Percentiles rank a stretch among this genome's conserved stretches.
These are phyloP conservation scores for Amaranthus cruentus DNA, from an alignment of 148 eudicot genomes.

Conservation along the genomic window DNA sequence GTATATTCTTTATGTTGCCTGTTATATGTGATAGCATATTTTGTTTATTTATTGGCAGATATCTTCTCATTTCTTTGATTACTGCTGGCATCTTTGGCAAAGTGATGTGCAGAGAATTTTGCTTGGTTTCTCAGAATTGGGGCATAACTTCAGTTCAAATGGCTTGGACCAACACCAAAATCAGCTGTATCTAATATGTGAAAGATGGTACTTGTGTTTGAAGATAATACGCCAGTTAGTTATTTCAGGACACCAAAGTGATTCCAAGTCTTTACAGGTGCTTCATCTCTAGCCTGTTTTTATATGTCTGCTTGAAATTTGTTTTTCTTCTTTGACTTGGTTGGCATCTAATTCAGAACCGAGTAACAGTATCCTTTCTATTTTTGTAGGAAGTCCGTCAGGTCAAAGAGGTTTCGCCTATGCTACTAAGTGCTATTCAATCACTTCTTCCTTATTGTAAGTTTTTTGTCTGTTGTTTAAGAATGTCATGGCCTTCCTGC, in stretches of 20 bases:
- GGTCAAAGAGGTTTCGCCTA: conserved; percentile 82
- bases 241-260: conserved; percentile 78
- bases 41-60: conserved; percentile 60
- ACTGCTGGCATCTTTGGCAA: conserved; percentile 98
- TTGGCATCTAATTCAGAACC: conserved; percentile 8
- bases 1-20: background rate
- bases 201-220: conserved; percentile 92
- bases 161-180: conserved; percentile 42
- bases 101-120: conserved; percentile 70
- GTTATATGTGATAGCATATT: conserved; percentile 19
- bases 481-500: conserved; percentile 2
- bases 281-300: background rate
- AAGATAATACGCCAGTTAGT: conserved; percentile 82
- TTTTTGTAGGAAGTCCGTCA: conserved; percentile 78
- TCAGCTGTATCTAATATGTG: conserved; percentile 75
- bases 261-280: conserved; percentile 85
- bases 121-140: conserved; percentile 61
- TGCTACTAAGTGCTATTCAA: conserved; percentile 72
- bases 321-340: conserved; percentile 13
- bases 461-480: conserved; percentile 24
- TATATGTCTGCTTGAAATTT: background rate
- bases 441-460: conserved; percentile 80
- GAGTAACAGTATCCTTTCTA: conserved; percentile 2
- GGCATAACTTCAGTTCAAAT: conserved; percentile 44
- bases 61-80: conserved; percentile 90